Evolutionary conservation across 352 stramenopile species (phyloP), one percentile per base, ranked within the genome.

Genomic region (Thraustochytrium sp.): DNA sequence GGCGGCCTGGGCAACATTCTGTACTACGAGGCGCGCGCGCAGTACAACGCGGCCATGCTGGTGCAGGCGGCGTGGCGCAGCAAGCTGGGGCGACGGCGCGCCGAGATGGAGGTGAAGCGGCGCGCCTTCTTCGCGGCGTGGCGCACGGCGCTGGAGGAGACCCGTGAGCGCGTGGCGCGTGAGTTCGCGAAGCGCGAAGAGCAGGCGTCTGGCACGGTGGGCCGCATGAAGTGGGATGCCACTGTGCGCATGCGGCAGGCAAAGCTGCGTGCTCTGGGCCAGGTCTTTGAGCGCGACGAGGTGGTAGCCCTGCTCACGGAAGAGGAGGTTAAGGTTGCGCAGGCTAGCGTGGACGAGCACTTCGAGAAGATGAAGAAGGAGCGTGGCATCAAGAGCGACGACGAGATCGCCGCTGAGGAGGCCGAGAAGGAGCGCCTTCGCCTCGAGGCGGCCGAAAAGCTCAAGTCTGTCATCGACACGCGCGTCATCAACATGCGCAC

Each of bases 211-310:
- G 42, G 54, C 26, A 91, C 87, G 2, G 90, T 96, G 13, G 92
- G 92, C 80, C 94, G 95, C 87, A 96, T 96, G 91, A 97, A 96
- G 74, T 96, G 96, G 77, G 93, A 97, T 78, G 92, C 93, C 1
- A 96, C 94, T 85, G 93, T 97, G 40, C 91, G 93, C 34, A 96
- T 96, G 90, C 92, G 93, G 37, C 93, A 97, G 85, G 92, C 94
- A 23, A 95, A 96, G 85, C 85, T 97, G 29, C 89, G 93, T 18
- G 93, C 93, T 2, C 93, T 94, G 62, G 92, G 92, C 3, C 91
- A 94, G 31, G 80, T 85, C 31, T 90, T 95, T 68, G 89, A 82
- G 49, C 90, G 92, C 0, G 90, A 94, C 34, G 90, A 94, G 85
- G 90, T 96, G 13, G 63, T 96, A 4, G 86, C 87, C 4, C 63